Conservation (phyloP, 208 protist genomes). For the Endotrypanum monterogeii region DNA sequence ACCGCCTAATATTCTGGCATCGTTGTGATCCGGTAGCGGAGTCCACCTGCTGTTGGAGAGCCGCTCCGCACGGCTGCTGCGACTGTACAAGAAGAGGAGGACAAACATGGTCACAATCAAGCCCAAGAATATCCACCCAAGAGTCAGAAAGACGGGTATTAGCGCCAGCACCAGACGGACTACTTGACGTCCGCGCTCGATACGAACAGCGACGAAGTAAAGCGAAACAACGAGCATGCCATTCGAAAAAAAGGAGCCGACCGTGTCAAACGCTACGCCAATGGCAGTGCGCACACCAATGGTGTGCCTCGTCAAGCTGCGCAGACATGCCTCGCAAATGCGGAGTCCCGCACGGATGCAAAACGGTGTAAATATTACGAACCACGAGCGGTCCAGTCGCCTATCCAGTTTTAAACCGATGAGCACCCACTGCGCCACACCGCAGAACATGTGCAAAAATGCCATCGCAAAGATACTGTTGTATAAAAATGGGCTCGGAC, state of each 20-base stretch:
- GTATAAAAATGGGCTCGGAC: slow-evolving; percentile 55
- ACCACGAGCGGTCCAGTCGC: slow-evolving; percentile 63
- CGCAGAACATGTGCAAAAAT: slow-evolving; percentile 60
- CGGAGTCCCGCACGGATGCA: slow-evolving; percentile 58
- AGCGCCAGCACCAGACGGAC: slow-evolving; percentile 50
- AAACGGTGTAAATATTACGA: slow-evolving; percentile 78
- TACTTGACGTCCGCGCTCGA: slow-evolving; percentile 51
- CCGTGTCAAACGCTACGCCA: slow-evolving; percentile 78
- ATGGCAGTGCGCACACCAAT: slow-evolving; percentile 60
- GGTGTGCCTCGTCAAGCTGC: slow-evolving; percentile 72
- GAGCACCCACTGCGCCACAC: slow-evolving; percentile 78
- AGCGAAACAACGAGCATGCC: slow-evolving; percentile 76
- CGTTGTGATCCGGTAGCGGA: slow-evolving; percentile 43
- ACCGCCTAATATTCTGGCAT: slow-evolving; percentile 13
- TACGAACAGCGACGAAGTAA: slow-evolving; percentile 80
- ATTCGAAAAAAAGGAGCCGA: slow-evolving; percentile 86
- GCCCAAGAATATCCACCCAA: slow-evolving; percentile 68
- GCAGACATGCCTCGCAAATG: slow-evolving; percentile 74
- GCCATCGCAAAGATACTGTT: slow-evolving; percentile 78
- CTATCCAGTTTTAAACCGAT: slow-evolving; percentile 72
- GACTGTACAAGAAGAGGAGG: slow-evolving; percentile 38
- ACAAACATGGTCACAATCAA: slow-evolving; percentile 71
- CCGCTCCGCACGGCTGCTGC: slow-evolving; percentile 33
- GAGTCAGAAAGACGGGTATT: slow-evolving; percentile 76
- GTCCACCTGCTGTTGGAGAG: slow-evolving; percentile 47